phyloP scores from a whole-genome alignment of 768 basidiomycete genomes.

The Coprinopsis strossmayeri region DNA sequence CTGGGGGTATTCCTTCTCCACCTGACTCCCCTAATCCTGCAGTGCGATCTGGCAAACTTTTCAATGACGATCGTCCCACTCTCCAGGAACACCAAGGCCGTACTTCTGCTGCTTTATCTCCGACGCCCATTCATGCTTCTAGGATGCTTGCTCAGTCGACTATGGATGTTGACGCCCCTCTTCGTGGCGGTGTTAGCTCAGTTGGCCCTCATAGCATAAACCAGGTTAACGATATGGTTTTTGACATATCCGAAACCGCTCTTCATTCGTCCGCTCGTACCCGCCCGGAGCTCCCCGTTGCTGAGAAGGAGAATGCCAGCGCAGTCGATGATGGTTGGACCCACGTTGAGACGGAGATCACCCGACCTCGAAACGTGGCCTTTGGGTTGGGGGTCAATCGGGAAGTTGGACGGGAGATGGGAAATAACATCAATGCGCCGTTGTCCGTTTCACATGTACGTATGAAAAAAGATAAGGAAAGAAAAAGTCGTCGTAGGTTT shows the following conservation, averaged over 20 bases:
- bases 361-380: neutral
- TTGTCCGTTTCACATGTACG: neutral
- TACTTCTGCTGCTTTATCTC: neutral
- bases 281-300: neutral
- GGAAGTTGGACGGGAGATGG: neutral
- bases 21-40: neutral
- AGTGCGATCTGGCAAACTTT: neutral
- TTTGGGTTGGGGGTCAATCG: neutral
- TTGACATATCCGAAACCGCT: neutral
- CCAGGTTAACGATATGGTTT: too few relatives aligned
- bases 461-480: conserved; percentile 27
- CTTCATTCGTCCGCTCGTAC: neutral
- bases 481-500: conserved; percentile 52
- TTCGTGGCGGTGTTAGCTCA: too few relatives aligned
- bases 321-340: conserved; percentile 4
- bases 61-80: neutral
- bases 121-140: neutral
- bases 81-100: neutral
- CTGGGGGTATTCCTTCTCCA: neutral
- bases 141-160: neutral
- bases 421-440: neutral
- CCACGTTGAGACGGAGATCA: neutral
- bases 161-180: neutral
- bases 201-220: too few relatives aligned
- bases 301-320: conserved; percentile 1